Conservation (phyloP, 495 filamentous ascomycete species). For the Lasiosphaeria hispida region DNA sequence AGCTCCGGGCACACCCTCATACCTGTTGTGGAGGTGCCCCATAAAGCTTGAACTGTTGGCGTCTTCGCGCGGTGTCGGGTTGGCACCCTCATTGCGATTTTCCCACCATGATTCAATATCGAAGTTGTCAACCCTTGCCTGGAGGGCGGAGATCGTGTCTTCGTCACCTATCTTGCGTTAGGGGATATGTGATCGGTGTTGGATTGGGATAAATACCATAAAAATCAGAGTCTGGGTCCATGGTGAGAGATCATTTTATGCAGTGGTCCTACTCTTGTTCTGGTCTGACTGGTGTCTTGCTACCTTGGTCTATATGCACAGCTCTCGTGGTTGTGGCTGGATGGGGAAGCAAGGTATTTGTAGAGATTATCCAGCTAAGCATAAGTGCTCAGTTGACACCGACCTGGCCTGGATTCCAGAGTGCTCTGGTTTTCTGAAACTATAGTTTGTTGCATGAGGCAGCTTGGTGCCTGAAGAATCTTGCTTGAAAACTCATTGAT, state of each 20-base stretch:
- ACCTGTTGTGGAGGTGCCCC: constrained; percentile 42
- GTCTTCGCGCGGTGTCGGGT: constrained; percentile 11
- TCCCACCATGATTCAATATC: constrained; percentile 37
- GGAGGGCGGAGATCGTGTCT: constrained; percentile 37
- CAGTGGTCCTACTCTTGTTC: not conserved
- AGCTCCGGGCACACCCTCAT: constrained; percentile 37
- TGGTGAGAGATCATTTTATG: constrained; percentile 26
- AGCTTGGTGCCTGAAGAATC: no score
- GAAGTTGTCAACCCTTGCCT: constrained; percentile 38
- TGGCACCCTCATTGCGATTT: constrained; percentile 5
- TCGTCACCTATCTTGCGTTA: constrained; percentile 49
- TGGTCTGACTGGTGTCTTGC: not conserved
- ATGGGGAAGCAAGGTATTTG: no score
- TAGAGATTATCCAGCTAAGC: no score
- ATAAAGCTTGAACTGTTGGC: not conserved
- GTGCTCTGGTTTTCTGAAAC: no score
- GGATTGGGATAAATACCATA: constrained; percentile 51
- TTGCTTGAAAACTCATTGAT: no score
- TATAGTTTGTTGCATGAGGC: no score
- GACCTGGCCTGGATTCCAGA: no score
- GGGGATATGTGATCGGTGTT: constrained; percentile 5
- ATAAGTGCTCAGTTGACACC: no score
- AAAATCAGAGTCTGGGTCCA: constrained; percentile 67
- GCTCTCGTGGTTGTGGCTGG: no score
- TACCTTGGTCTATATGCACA: not conserved